A percentile compares a stretch with the other conserved stretches of the same genome.
phyloP scores from a whole-genome alignment of 75 land plant species.

The Pinus taeda region DNA sequence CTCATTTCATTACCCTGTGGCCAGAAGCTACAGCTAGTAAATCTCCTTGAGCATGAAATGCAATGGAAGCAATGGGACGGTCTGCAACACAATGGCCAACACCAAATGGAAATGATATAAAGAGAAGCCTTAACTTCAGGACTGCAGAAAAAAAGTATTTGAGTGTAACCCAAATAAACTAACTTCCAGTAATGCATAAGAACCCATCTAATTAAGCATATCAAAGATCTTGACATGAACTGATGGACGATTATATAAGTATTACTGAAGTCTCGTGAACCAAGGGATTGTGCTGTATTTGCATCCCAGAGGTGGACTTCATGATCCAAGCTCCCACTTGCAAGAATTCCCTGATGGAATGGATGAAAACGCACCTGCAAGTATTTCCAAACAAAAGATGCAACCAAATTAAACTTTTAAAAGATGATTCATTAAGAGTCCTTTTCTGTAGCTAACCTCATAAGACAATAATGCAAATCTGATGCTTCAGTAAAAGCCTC shows the following conservation, averaged over 20 bases:
- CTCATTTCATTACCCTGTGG: slow-evolving; percentile 59
- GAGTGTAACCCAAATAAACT: background rate
- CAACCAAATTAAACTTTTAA: slow-evolving; percentile 1
- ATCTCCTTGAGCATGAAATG: slow-evolving; percentile 95
- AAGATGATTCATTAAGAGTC: background rate
- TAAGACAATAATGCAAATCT: background rate
- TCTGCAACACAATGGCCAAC: slow-evolving; percentile 33
- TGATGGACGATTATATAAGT: background rate
- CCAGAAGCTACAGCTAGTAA: slow-evolving; percentile 96
- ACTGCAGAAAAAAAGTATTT: background rate
- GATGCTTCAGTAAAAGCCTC: too few species aligned
- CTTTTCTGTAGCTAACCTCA: background rate
- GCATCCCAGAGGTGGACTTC: slow-evolving; percentile 98
- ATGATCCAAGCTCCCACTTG: slow-evolving; percentile 98
- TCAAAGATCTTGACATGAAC: slow-evolving; percentile 2
- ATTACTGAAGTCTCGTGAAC: slow-evolving; percentile 88
- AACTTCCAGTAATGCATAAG: slow-evolving; percentile 1
- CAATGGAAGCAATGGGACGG: slow-evolving; percentile 96
- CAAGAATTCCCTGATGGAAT: slow-evolving; percentile 68
- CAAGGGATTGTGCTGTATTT: slow-evolving; percentile 78
- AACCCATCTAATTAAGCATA: background rate
- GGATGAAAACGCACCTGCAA: slow-evolving; percentile 94
- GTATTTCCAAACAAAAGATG: background rate
- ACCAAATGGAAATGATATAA: background rate
- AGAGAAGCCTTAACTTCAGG: background rate